phyloP scores from a whole-genome alignment of 2,329 filamentous ascomycete species.

The Apiospora arundinis region DNA sequence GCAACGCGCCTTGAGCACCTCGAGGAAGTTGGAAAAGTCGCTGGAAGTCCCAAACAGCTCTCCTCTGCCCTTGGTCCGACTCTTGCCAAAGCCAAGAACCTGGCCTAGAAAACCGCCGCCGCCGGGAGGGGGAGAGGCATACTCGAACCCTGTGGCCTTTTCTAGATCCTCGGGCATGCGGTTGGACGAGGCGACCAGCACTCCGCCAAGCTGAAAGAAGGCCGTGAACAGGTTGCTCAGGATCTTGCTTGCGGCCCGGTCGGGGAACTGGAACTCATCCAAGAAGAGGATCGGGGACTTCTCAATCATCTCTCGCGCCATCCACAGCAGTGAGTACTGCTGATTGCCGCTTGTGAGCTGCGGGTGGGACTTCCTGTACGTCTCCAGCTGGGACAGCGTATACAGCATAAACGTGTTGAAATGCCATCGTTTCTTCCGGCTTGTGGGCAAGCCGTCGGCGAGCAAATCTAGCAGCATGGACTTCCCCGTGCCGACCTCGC shows the following conservation, averaged over 20 bases:
- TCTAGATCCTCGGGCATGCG: conserved; percentile 83
- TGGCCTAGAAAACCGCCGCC: conserved; percentile 57
- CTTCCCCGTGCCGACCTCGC: conserved; percentile 84
- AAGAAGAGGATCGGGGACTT: conserved; percentile 79
- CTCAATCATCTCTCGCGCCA: conserved; percentile 78
- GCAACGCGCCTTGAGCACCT: conserved; percentile 77
- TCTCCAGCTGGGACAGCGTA: conserved; percentile 73
- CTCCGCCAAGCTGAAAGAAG: conserved; percentile 83
- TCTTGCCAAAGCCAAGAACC: conserved; percentile 50
- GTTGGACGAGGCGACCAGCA: conserved; percentile 81
- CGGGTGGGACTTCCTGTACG: conserved; percentile 55
- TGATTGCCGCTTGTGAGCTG: conserved; percentile 33
- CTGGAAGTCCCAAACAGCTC: conserved; percentile 66
- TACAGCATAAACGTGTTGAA: conserved; percentile 90
- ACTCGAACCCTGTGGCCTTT: conserved; percentile 76
- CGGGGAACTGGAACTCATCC: conserved; percentile 84
- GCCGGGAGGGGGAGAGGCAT: conserved; percentile 58
- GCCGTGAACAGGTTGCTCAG: conserved; percentile 78
- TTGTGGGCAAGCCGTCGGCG: conserved; percentile 77
- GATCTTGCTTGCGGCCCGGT: conserved; percentile 79
- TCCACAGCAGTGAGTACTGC: conserved; percentile 74
- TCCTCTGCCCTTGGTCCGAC: conserved; percentile 40
- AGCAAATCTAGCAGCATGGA: conserved; percentile 85
- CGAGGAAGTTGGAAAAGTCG: conserved; percentile 78
- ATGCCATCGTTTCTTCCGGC: conserved; percentile 77